Evolutionary conservation across 768 basidiomycete genomes (phyloP), one percentile per base, ranked within the genome.

Genomic region (Suillus americanus): DNA sequence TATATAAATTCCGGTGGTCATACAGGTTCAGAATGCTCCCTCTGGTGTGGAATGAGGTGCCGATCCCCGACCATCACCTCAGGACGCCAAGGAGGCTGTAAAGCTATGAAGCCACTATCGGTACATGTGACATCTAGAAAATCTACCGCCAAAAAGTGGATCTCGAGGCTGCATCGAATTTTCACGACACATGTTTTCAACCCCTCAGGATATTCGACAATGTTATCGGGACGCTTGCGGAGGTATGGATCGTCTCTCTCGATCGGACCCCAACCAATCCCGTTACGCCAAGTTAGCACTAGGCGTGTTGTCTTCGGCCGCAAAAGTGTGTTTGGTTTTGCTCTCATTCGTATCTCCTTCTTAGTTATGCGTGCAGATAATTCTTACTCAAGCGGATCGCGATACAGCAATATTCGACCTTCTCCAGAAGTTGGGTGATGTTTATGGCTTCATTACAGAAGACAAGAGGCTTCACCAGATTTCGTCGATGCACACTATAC

Each of bases 391-490:
- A 35, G 35, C 35, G 35, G 9, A 35, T 35, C 35, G 35, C 35
- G 35, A 35, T 35, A 35, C 35, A 20, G 37, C 62, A 2, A 30
- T 62, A 25, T 53, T 50, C 20, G 40, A 46, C 37, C 64, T 65
- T 25, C 51, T 65, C 45, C 20, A 35, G 48, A 65, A 43, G 33
- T n/a, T 65, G 20, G 38, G 25, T 25, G 20, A 35, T 4, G 41
- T 64, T n/a, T 64, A 65, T 55, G 48, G 46, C 20, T 64, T 64
- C 41, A 30, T 66, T 12, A 30, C 25, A n/a, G 25, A 46, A 50
- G 61, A 40, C 43, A 45, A 48, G 7, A 20, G n/a, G 20, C 46
- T 65, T 35, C 23, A 5, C 20, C 46, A 64, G n/a, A 43, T 64
- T 13, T 33, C 12, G 38, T 65, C 33, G 13, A 57, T 46, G 64